Evolutionary conservation across 768 basidiomycete species (phyloP), one percentile per base, ranked within the genome.

Genomic region (Galerina marginata): DNA sequence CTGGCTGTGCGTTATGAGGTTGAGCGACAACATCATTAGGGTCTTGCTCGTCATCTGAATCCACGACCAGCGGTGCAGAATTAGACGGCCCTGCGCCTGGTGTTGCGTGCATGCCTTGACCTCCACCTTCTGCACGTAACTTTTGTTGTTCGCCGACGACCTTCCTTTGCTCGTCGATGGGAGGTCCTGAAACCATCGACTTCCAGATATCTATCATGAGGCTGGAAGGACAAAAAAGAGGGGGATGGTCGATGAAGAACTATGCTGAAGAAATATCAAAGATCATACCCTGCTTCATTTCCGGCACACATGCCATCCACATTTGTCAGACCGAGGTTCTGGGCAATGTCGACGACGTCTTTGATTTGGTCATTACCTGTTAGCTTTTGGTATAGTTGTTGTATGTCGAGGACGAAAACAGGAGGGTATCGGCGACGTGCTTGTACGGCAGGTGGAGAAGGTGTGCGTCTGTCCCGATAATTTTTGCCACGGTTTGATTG

Each of bases 271-370:
- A 3, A 33, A 38, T 15, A 36, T 25, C 45, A 33, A 37, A 42
- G 14, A 9, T 69, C 83, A 68, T 63, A 84, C 84, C 74, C 73
- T 37, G 81, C 80, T 65, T 85, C 84, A 51, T 84, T 83, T 0
- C 83, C 84, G 9, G 83, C 82, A 68, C 83, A 84, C 63, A 77
- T 77, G 9, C 72, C 74, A 23, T 69, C 57, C n/a, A 67, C 71
- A 36, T 75, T 70, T 0, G 71, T 64, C 62, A 79, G 57, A 23
- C 61, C 67, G 45, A 85, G 53, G 6, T 66, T 62, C 20, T 69
- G 72, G 26, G 79, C 78, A 10, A 78, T 76, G 6, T 72, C 72
- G 0, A 73, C 65, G 9, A 69, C 37, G 29, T 48, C 20, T 16
- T 58, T 60, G 15, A 54, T 56, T n/a, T 67, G 50, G 3, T 64